Conservation (phyloP, 306 rosid species). For the Castanea mollissima region DNA sequence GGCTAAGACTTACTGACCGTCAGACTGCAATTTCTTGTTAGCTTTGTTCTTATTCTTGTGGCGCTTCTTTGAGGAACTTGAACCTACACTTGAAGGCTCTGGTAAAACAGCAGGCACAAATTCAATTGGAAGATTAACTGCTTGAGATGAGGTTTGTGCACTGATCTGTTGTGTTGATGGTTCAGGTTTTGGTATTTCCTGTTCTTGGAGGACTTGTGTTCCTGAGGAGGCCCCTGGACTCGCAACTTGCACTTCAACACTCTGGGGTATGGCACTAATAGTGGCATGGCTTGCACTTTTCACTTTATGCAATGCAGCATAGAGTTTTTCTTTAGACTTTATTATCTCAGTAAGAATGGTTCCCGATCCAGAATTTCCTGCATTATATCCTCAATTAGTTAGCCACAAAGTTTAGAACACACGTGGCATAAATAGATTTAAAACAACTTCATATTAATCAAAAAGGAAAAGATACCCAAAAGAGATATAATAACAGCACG, state of each 20-base stretch:
- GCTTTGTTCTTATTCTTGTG: slow-evolving; percentile 43
- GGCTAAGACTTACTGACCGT: slow-evolving; percentile 36
- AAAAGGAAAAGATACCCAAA: slow-evolving; percentile 39
- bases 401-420: not conserved
- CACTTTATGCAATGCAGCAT: slow-evolving; percentile 18
- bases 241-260: not conserved
- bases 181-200: slow-evolving; percentile 19
- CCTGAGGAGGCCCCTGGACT: no score
- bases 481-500: slow-evolving; percentile 44
- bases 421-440: not conserved
- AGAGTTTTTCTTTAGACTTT: slow-evolving; percentile 37
- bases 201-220: not conserved
- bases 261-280: not conserved
- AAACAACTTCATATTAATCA: not conserved
- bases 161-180: not conserved
- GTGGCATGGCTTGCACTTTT: not conserved
- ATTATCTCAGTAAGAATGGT: slow-evolving; percentile 36
- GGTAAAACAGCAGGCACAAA: slow-evolving; percentile 24
- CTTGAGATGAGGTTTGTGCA: not conserved
- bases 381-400: slow-evolving; percentile 15
- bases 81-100: slow-evolving; percentile 12
- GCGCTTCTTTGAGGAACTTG: slow-evolving; percentile 35
- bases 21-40: slow-evolving; percentile 31
- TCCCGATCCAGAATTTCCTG: slow-evolving; percentile 34
- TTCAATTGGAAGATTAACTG: slow-evolving; percentile 18